These are phyloP conservation scores for Apophysomyces elegans DNA, from an alignment of 371 early-diverging fungal species.

Conservation along the genomic window DNA sequence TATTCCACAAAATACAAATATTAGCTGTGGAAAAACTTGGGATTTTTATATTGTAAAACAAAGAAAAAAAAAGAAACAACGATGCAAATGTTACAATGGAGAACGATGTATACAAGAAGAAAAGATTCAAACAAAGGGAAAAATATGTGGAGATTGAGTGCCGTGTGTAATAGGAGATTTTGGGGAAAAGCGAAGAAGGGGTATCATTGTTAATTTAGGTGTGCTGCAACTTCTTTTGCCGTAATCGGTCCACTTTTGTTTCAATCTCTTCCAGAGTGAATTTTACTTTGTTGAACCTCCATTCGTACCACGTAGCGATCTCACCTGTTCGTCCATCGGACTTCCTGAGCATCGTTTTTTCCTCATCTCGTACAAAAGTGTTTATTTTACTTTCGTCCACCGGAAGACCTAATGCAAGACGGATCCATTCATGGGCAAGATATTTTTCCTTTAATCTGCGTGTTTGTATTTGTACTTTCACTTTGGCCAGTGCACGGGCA, in stretches of 20 bases:
- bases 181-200: neutral
- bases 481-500: constrained; percentile 44
- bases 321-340: constrained; percentile 41
- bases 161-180: neutral
- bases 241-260: constrained; percentile 40
- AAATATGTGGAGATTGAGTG: no score
- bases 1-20: constrained; percentile 97
- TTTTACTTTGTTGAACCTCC: constrained; percentile 35
- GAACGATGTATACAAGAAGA: neutral
- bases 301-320: constrained; percentile 53
- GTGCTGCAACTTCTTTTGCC: constrained; percentile 23
- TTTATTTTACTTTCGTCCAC: constrained; percentile 43
- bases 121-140: constrained; percentile 1
- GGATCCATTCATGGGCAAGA: constrained; percentile 51
- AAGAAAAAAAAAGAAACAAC: neutral
- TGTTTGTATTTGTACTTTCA: constrained; percentile 43
- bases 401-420: constrained; percentile 40
- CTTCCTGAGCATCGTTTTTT: constrained; percentile 10
- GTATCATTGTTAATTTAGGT: neutral
- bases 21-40: constrained; percentile 35
- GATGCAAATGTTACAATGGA: constrained; percentile 8
- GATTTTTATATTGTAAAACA: constrained; percentile 2
- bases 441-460: constrained; percentile 47
- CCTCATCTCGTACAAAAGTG: constrained; percentile 4
- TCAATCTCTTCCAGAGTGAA: constrained; percentile 42